Percentiles rank a stretch among this genome's conserved stretches.
Evolutionary conservation across 768 basidiomycete genomes (phyloP).

Genomic region (Sarcomyxa edulis): DNA sequence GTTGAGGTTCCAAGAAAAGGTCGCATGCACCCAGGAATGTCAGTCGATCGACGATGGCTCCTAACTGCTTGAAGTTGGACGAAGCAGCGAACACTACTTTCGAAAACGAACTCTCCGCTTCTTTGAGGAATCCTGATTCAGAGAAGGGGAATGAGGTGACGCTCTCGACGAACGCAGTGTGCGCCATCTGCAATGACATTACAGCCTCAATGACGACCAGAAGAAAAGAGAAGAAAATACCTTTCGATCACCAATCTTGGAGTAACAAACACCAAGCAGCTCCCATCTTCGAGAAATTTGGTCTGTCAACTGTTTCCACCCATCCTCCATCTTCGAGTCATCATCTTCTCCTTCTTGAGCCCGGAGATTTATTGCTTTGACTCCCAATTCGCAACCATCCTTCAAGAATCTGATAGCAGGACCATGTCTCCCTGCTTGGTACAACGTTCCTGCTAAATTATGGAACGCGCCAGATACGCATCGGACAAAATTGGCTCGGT

Average conservation of each 20-base stretch:
- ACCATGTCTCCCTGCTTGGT: slow-evolving; percentile 55
- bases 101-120: slow-evolving; percentile 21
- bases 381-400: slow-evolving; percentile 53
- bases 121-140: slow-evolving; percentile 30
- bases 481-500: slow-evolving; percentile 52
- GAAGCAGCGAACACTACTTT: slow-evolving; percentile 34
- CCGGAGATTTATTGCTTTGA: slow-evolving; percentile 34
- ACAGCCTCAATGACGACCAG: not conserved
- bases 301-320: slow-evolving; percentile 60
- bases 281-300: slow-evolving; percentile 76
- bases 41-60: slow-evolving; percentile 54
- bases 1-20: slow-evolving; percentile 44
- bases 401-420: slow-evolving; percentile 65
- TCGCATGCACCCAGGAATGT: slow-evolving; percentile 68
- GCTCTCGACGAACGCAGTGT: slow-evolving; percentile 47
- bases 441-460: slow-evolving; percentile 65
- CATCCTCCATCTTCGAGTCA: slow-evolving; percentile 25
- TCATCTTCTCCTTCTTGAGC: slow-evolving; percentile 14
- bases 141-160: slow-evolving; percentile 51
- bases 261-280: slow-evolving; percentile 71
- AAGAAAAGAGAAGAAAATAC: slow-evolving; percentile 31
- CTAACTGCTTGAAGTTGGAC: slow-evolving; percentile 48
- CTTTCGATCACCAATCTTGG: slow-evolving; percentile 73
- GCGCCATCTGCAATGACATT: slow-evolving; percentile 43
- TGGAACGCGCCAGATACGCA: slow-evolving; percentile 72